Evolutionary conservation across 1,284 basidiomycete genomes (phyloP).

Genomic region (Leccinum ponderosum): DNA sequence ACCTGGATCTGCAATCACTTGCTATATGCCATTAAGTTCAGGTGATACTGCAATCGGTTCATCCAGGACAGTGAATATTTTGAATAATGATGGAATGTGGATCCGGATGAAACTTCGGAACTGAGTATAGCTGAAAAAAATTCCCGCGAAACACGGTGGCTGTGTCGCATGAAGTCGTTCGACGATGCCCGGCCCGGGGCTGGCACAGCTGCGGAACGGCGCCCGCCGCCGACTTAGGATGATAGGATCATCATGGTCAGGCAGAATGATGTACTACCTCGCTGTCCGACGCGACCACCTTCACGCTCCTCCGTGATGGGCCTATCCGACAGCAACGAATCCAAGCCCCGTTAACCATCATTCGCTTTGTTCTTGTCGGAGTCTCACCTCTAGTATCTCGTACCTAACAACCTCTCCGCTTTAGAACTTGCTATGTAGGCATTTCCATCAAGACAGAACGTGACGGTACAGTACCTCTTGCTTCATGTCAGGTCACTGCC

Average conservation of each 20-base stretch:
- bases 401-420: background rate
- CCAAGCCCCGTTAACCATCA: background rate
- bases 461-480: background rate
- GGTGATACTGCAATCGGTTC: background rate
- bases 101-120: background rate
- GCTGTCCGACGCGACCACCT: background rate
- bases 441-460: background rate
- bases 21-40: background rate
- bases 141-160: background rate
- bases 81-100: background rate
- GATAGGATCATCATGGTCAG: no score
- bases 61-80: background rate
- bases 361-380: background rate
- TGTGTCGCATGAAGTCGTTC: background rate
- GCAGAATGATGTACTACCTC: no score
- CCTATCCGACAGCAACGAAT: background rate
- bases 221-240: no score
- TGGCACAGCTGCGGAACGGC: no score
- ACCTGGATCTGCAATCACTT: background rate
- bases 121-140: no score
- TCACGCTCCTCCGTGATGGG: background rate
- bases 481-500: background rate
- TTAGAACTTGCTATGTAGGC: background rate
- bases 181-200: no score
- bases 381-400: background rate